Base-by-base conservation (phyloP, 2,329 filamentous ascomycete genomes). In the Aspergillus latus region DNA sequence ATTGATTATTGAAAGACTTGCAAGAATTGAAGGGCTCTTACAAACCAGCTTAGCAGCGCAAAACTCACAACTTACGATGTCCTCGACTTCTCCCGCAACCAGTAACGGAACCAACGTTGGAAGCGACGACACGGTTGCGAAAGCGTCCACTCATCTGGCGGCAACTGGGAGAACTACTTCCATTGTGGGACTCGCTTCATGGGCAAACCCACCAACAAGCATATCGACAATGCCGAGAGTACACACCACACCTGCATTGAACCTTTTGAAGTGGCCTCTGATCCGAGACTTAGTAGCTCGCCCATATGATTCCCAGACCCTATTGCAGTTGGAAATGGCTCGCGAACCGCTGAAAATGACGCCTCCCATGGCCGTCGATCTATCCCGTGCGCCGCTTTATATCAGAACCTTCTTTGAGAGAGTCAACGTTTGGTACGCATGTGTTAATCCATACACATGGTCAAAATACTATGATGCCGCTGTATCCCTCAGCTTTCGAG, bases 201-300 rank as follows among this genome's bases (percentile, higher is more conserved):
- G 88, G 88, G 83, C 80, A 26, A 84, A 80, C 54, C 80, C 68
- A 68, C 80, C 65, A 66, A 79, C 59, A 65, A 92, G 90, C 71
- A 91, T 93, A 62, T 92, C 89, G 2, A 90, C 88, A 28, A 93
- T 93, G 89, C 90, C 90, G 21, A 92, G 91, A 72, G 81, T 88
- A 13, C 90, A 93, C 72, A 92, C 89, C 0, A 93, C 90, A 57
- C 89, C 89, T 5, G 88, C 64, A 4, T 44, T 70, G 16, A 63
- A 93, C 70, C 77, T 93, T 16, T 78, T 93, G 5, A 88, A 92
- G 66, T 92, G 89, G 84, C 90, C 89, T 10, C 78, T 92, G 62
- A 92, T 93, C 62, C 83, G 88, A 46, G 65, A 92, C 66, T 78
- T 94, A 21, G 88, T 93, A 7, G 88, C 88, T 29, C 82, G 86